Percentiles rank a stretch among this genome's conserved stretches.
Conservation (phyloP, 176 grass and related monocot genomes). For the Ampelocalamus luodianensis region DNA sequence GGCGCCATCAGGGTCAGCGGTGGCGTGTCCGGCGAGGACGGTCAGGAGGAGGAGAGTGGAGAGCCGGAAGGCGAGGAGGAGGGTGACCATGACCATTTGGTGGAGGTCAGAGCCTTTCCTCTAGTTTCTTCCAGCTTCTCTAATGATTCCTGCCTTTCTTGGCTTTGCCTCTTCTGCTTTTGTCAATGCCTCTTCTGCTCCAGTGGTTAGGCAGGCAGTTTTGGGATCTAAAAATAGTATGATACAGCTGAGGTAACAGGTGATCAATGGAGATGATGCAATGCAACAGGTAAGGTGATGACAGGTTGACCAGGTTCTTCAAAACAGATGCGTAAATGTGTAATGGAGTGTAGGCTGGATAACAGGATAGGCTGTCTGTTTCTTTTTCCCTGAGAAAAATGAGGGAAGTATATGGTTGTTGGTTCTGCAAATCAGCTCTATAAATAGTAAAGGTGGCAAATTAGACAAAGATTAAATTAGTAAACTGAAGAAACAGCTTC, state of each 20-base stretch:
- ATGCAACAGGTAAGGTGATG: background rate
- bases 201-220: slow-evolving; percentile 43
- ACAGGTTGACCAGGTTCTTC: background rate
- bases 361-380: background rate
- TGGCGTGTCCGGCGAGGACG: background rate
- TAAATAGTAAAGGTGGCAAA: slow-evolving; percentile 35
- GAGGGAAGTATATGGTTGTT: slow-evolving; percentile 16
- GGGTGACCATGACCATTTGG: slow-evolving; percentile 59
- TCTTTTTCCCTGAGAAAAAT: slow-evolving; percentile 5
- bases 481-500: slow-evolving; percentile 1
- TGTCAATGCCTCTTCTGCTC: slow-evolving; percentile 47
- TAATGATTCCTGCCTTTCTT: slow-evolving; percentile 42
- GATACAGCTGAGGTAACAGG: background rate
- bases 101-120: slow-evolving; percentile 52
- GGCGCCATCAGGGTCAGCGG: background rate
- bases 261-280: slow-evolving; percentile 34
- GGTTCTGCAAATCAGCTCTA: slow-evolving; percentile 12
- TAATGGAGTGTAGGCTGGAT: background rate
- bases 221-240: slow-evolving; percentile 50
- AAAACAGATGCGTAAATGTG: background rate
- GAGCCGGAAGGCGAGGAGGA: slow-evolving; percentile 50
- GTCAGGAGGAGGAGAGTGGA: slow-evolving; percentile 33
- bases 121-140: slow-evolving; percentile 54
- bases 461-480: slow-evolving; percentile 45
- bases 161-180: slow-evolving; percentile 40